Evolutionary conservation across 805 yeast genomes (phyloP).

Genomic region (Wickerhamiella shivajii): DNA sequence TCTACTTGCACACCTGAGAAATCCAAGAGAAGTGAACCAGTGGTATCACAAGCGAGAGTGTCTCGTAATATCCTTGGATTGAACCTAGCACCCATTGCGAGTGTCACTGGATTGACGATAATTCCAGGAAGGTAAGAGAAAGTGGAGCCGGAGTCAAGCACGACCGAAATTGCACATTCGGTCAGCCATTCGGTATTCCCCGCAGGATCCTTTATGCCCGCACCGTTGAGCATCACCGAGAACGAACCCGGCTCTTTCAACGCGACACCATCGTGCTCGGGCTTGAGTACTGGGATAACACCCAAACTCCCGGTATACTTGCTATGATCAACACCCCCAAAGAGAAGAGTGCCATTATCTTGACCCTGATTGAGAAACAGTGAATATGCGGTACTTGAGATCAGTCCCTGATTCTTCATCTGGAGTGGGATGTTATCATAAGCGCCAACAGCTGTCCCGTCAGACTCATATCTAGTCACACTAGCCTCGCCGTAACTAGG

Average conservation of each 20-base stretch:
- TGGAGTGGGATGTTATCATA: conserved; percentile 22
- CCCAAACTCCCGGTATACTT: conserved; percentile 28
- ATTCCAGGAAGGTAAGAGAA: conserved; percentile 33
- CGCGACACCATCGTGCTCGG: conserved; percentile 23
- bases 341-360: conserved; percentile 25
- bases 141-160: conserved; percentile 44
- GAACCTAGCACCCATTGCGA: conserved; percentile 25
- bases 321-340: conserved; percentile 31
- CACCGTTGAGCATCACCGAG: conserved; percentile 15
- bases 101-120: conserved; percentile 23
- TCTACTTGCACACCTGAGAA: conserved; percentile 5
- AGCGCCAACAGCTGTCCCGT: conserved; percentile 21
- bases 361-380: conserved; percentile 27
- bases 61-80: too few species aligned
- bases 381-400: conserved; percentile 30
- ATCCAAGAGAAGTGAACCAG: conserved; percentile 12
- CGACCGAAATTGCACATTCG: conserved; percentile 23
- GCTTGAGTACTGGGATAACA: conserved; percentile 26
- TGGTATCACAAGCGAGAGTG: conserved; percentile 25
- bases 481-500: conserved; percentile 2
- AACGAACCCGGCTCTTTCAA: conserved; percentile 18
- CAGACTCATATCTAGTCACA: conserved; percentile 45
- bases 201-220: conserved; percentile 18
- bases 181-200: not conserved
- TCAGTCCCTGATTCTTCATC: conserved; percentile 29